Evolutionary conservation across 306 rosid species (phyloP).

Genomic region (Begonia loranthoides): DNA sequence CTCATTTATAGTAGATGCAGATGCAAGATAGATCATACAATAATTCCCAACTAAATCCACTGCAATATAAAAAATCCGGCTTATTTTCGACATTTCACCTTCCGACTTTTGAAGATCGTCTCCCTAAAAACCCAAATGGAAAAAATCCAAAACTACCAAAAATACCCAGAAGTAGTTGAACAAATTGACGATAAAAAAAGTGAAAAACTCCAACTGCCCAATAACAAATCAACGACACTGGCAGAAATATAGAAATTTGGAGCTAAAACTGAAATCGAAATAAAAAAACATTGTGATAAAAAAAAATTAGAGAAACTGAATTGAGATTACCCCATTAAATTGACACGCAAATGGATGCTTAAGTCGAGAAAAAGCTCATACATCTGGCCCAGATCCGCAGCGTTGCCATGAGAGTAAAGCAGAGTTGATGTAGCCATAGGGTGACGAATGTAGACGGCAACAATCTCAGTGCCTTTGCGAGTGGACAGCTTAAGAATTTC

Average conservation of each 20-base stretch:
- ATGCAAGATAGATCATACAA: too few relatives aligned
- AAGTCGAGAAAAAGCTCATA: conserved; percentile 82
- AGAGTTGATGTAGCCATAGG: conserved; percentile 83
- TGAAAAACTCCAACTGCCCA: not conserved
- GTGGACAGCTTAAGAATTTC: conserved; percentile 68
- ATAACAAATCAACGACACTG: conserved; percentile 1
- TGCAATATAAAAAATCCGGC: too few relatives aligned
- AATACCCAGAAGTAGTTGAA: not conserved
- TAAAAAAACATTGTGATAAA: too few relatives aligned
- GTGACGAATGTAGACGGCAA: conserved; percentile 67
- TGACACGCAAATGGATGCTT: conserved; percentile 74
- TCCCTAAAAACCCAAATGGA: too few relatives aligned
- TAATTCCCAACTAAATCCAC: too few relatives aligned
- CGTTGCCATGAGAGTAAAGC: conserved; percentile 93
- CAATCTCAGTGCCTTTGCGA: conserved; percentile 67
- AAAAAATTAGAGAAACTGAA: not conserved
- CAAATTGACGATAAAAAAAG: not conserved
- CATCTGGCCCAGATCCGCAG: conserved; percentile 99
- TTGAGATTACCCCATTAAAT: conserved; percentile 64
- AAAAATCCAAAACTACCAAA: not conserved
- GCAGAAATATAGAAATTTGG: conserved; percentile 4
- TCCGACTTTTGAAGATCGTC: too few relatives aligned
- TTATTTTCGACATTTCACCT: too few relatives aligned
- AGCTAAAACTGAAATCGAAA: not conserved
- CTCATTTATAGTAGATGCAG: too few relatives aligned